A percentile compares a stretch with the other conserved stretches of the same genome.
Conservation (phyloP, 768 basidiomycete genomes). For the Mycena chlorophos region DNA sequence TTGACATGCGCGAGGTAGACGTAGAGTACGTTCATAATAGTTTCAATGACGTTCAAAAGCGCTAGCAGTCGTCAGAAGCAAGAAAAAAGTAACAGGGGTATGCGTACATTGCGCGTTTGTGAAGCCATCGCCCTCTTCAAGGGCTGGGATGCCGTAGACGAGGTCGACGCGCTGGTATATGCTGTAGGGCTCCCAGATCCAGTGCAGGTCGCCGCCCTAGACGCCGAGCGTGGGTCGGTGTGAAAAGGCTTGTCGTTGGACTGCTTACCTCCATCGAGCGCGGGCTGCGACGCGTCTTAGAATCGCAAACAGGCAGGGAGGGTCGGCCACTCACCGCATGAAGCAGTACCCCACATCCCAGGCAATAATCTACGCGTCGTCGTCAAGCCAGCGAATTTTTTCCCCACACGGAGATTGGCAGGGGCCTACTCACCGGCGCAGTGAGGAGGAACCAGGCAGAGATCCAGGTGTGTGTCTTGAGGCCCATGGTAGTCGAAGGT, state of each 20-base stretch:
- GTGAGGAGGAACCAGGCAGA: constrained; percentile 70
- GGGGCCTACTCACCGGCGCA: constrained; percentile 35
- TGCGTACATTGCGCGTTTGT: constrained; percentile 81
- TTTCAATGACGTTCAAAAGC: constrained; percentile 77
- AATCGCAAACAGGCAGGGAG: constrained; percentile 7
- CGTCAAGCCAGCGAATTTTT: background rate
- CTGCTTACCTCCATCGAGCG: constrained; percentile 65
- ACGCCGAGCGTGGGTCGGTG: background rate
- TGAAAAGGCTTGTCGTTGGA: background rate
- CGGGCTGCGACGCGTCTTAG: constrained; percentile 49
- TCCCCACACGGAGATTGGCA: background rate
- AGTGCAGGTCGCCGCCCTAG: constrained; percentile 83
- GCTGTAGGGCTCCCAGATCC: constrained; percentile 87
- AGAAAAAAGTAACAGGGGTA: background rate
- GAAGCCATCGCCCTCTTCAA: constrained; percentile 73
- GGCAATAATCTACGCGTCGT: constrained; percentile 44
- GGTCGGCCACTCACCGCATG: constrained; percentile 54
- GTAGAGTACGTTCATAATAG: constrained; percentile 69
- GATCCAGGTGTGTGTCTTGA: constrained; percentile 57
- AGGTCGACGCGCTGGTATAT: constrained; percentile 68
- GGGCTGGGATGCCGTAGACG: constrained; percentile 73
- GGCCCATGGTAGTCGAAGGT: constrained; percentile 37
- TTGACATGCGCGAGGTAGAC: constrained; percentile 71
- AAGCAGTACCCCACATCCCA: constrained; percentile 88
- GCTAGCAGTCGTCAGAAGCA: constrained; percentile 45